Base-by-base conservation (phyloP, 75 land plant species). In the Cupressus sempervirens region DNA sequence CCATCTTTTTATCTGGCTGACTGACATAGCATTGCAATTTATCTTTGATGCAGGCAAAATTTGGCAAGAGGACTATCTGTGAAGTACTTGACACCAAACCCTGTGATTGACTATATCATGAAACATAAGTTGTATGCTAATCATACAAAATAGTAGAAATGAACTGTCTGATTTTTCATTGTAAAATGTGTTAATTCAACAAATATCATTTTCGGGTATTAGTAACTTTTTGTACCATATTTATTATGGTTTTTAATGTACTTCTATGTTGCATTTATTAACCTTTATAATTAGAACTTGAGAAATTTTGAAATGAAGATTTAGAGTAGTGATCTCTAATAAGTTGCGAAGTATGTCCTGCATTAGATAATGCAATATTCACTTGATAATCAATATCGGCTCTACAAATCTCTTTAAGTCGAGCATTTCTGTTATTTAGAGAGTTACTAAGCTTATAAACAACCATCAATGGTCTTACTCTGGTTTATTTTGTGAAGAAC, bases 91-190 rank as follows among this genome's bases (percentile, higher is more conserved):
- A 93, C 88, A 8, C 70, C 88, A 41, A 95, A 95, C 86, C 83
- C 87, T 83, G 97, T 93, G 38, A 93, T 95, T 23, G 89, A 89
- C 80, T 94, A 95, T 85, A 92, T 93, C 84, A 88, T 73, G 82
- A 62, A 89, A 83, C 84, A 89, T 30, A 75, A 89, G 14, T 82
- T 91, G 12, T 91, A 89, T 74, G 50, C 70, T 18, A 34, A 87
- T 8, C 32, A 79, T 43, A 26, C 81, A 79, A 79, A 79, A 45
- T 79, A 18, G 45, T 26, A 12, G 29, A 79, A 18, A 10, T 43
- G 9, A 9, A 10, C 1, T 10, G 81, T 79, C 20, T 9, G 38
- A 36, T 76, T 36, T 76, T 36, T 36, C 36, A 35, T 75, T 16
- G 77, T 75, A 36, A 16, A 75, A 75, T 16, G 6, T 75, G 41